Evolutionary conservation across 2,329 filamentous ascomycete species (phyloP).

Genomic region (Aspergillus fructus): DNA sequence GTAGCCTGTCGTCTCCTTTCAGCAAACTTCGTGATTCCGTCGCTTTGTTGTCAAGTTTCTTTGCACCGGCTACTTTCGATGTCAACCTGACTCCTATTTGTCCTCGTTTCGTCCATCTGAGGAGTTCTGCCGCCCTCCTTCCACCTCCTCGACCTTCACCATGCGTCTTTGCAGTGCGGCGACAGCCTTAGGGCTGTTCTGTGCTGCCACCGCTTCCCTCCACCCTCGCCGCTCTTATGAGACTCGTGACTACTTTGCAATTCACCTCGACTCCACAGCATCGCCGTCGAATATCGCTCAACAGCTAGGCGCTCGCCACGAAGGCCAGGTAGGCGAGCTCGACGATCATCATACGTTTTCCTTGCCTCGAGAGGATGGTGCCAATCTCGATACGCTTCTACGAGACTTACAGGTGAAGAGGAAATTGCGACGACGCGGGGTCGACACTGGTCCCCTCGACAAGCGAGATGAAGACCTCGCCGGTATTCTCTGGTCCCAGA

Average conservation of each 20-base stretch:
- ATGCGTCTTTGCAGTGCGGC: constrained; percentile 27
- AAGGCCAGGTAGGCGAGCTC: constrained; percentile 77
- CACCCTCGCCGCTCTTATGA: constrained; percentile 67
- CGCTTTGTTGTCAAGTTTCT: background rate
- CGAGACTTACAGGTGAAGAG: constrained; percentile 57
- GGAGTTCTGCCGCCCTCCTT: background rate
- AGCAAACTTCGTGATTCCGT: background rate
- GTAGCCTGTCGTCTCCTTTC: background rate
- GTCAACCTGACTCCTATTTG: constrained; percentile 15
- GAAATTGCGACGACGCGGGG: constrained; percentile 57
- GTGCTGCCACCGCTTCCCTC: constrained; percentile 48
- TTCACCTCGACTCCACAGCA: constrained; percentile 70
- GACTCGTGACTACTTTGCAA: constrained; percentile 85
- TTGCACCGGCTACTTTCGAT: constrained; percentile 9
- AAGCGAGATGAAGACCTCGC: constrained; percentile 60
- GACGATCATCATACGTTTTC: constrained; percentile 83
- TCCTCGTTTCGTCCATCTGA: constrained; percentile 17
- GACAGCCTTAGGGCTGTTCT: constrained; percentile 36
- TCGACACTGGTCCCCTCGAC: constrained; percentile 11
- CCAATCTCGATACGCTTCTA: constrained; percentile 52
- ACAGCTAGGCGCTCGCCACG: constrained; percentile 72
- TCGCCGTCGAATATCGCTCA: constrained; percentile 68
- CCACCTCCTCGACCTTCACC: background rate
- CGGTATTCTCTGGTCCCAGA: constrained; percentile 73
- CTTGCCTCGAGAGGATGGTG: constrained; percentile 58